Base-by-base conservation (phyloP, 331 rosid species). In the Spiraea crenata region DNA sequence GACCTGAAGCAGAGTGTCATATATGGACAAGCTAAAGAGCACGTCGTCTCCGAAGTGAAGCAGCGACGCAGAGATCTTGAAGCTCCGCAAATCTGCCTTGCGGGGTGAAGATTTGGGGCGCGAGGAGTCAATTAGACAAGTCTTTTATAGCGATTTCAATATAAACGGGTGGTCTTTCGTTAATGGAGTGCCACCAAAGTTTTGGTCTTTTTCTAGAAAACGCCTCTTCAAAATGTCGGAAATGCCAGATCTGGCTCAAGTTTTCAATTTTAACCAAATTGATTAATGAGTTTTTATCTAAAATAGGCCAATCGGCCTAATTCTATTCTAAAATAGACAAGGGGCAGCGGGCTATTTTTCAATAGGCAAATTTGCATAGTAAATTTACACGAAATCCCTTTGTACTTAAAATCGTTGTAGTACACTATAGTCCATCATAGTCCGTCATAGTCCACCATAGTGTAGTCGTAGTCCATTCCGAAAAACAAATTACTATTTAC, bases 1-100 rank as follows among this genome's bases (percentile, higher is more conserved):
- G 46, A 92, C 97, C 93, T 82, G 57, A 15, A 39, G 41, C 72
- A 38, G 60, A 65, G 62, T 42, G 48, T 3, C 14, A 74, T 60
- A 47, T 65, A 82, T 71, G 78, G 74, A 65, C 54, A n/a, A 49
- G 13, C 44, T 20, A 59, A 46, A 55, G 58, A 42, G 9, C 35
- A 38, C 37, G 62, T 64, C 20, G 55, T 25, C 31, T 25, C 31
- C 41, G 13, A 40, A 45, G 80, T 47, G 70, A 13, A 74, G 61
- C 50, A 50, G 74, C 31, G 31, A 25, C 31, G 31, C 79, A 44
- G 74, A 62, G 81, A 64, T 60, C 81, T 71, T 79, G 11, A 69
- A 77, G 81, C 47, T 54, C 37, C 12, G 69, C 25, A 73, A 78
- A 73, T 66, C 77, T 63, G 13, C n/a, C n/a, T n/a, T n/a, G n/a